Conservation (phyloP, 805 yeast genomes). For the Lipomyces lipofer region DNA sequence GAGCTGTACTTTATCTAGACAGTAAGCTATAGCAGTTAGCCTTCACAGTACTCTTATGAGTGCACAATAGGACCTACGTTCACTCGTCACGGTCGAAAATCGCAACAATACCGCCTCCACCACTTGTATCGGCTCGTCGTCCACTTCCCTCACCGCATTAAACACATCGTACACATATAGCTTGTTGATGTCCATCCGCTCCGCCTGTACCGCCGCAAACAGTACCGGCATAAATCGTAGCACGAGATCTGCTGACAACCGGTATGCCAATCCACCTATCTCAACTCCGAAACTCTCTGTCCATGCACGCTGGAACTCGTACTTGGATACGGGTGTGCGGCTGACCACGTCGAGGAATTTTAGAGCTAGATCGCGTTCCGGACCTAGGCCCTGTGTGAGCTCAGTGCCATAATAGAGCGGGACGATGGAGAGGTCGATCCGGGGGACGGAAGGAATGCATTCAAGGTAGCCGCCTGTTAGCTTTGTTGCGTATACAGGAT, state of each 20-base stretch:
- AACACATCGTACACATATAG: conserved; percentile 28
- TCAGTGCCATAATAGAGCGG: conserved; percentile 28
- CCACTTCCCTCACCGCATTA: conserved; percentile 36
- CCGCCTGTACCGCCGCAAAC: conserved; percentile 34
- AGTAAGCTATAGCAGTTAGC: conserved; percentile 35
- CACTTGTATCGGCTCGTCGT: conserved; percentile 45
- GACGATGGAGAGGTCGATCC: conserved; percentile 19
- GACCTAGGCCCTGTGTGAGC: neutral
- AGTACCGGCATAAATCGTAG: conserved; percentile 34
- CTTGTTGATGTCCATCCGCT: conserved; percentile 27
- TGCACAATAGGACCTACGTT: conserved; percentile 22
- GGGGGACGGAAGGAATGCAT: conserved; percentile 13
- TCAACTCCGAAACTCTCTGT: conserved; percentile 55
- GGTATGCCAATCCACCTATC: conserved; percentile 47
- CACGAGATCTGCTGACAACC: conserved; percentile 37
- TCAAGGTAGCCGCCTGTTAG: conserved; percentile 24
- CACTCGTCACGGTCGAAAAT: conserved; percentile 42
- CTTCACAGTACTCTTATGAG: neutral
- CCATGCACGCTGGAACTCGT: conserved; percentile 59
- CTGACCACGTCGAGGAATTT: conserved; percentile 1
- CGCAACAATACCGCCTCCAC: conserved; percentile 52
- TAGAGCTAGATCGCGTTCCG: neutral
- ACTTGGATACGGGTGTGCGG: conserved; percentile 51
- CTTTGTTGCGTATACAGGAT: conserved; percentile 1
- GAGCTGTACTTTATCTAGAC: conserved; percentile 48